Base-by-base conservation (phyloP, 2,329 filamentous ascomycete species). In the Penicillium hordei region DNA sequence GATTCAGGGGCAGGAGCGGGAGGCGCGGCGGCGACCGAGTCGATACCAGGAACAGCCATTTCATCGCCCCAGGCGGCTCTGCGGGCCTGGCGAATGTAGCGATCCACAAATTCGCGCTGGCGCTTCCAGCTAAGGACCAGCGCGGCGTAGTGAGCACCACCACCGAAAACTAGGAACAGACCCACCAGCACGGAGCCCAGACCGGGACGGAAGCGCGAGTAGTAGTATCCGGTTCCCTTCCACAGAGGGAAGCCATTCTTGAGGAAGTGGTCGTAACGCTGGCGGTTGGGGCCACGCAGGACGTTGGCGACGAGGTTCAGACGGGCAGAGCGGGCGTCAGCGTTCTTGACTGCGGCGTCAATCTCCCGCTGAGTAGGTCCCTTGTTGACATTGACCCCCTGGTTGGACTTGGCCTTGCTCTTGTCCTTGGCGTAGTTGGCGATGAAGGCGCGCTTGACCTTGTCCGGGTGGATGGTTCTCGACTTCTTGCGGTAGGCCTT, bases 201-300 rank as follows among this genome's bases (percentile, higher is more conserved):
- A 9, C 94, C 94, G 1, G 94, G 94, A 21, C 94, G 86, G 83
- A 93, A 97, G 57, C 94, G 88, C 69, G 87, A 87, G 81, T 99
- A 99, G 83, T 97, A 99, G 83, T 99, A 99, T 61, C 94, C 93
- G 44, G 93, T 97, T 58, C 94, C 94, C 79, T 93, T 93, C 94
- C 94, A 99, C 55, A 86, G 86, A 33, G 94, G 94, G 80, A 99
- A 99, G 60, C 94, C 94, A 76, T 97, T 92, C 74, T 81, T 79
- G 60, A 97, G 78, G 80, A 97, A 99, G 76, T 97, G 89, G 74
- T 99, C 93, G 77, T 99, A 99, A 62, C 94, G 89, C 66, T 91
- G 89, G 62, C 94, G 86, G 54, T 85, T 84, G 3, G 89, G 81
- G 1, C 93, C 91, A 67, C 90, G 87, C 52, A 99, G 87, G 70